Evolutionary conservation across 805 yeast genomes (phyloP), one percentile per base, ranked within the genome.

Genomic region (Myxozyma neglecta): DNA sequence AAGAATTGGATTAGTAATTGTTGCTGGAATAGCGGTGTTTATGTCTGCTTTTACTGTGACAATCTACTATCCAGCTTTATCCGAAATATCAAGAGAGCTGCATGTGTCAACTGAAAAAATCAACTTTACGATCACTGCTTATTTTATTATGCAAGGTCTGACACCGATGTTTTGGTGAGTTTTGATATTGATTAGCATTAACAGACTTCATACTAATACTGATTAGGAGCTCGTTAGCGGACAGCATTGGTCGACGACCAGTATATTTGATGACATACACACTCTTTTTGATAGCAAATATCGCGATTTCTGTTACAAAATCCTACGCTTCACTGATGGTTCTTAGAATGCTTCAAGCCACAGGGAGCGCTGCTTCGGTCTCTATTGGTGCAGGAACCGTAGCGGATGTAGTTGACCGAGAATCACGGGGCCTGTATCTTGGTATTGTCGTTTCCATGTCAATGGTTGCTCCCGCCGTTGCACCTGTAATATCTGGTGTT

Each of bases 1-100:
- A 32, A n/a, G 53, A 29, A 10, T 49, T 7, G 53, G 14, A 13
- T 24, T 51, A 8, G 46, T 49, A 8, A 40, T 24, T 14, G 44
- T 46, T 34, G 57, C 78, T 5, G 66, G 85, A 39, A 80, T 78
- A 61, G 82, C 80, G 1, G 88, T 90, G 0, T 74, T 84, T 47
- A 85, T 87, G 77, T 88, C 94, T 0, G 77, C 92, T 0, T 77
- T 88, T 5, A 84, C 92, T 0, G 82, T 86, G 66, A 88, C 96
- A 0, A 88, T 90, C 11, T 90, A 88, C 71, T 86, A 88, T 74
- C 96, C 96, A 0, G 90, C 89, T 0, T 73, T 90, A n/a, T 82
- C 85, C 0, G 78, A 80, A 6, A 75, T 91, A 9, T 82, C 85
- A 53, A 65, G 72, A 0, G 73, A 83, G 24, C 88, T 90, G 68